phyloP scores from a whole-genome alignment of 495 filamentous ascomycete genomes.

The Niebla homalea region DNA sequence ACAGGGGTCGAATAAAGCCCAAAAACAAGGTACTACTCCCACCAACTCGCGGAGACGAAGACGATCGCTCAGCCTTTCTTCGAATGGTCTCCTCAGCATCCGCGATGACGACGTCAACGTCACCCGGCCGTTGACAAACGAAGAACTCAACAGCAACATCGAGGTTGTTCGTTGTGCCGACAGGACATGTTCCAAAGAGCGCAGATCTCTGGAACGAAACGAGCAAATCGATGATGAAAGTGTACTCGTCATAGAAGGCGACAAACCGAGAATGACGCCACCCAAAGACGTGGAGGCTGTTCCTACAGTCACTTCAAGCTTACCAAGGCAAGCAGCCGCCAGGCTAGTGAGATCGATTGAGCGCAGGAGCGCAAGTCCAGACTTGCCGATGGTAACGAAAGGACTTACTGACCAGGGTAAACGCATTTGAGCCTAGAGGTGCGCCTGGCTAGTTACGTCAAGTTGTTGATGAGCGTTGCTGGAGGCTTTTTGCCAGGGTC shows the following conservation, averaged over 20 bases:
- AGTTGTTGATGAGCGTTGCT: no score
- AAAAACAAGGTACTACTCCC: no score
- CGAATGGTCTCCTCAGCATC: neutral
- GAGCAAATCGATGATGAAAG: neutral
- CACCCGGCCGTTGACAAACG: neutral
- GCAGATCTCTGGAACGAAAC: neutral
- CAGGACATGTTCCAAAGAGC: neutral
- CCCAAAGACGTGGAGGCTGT: neutral
- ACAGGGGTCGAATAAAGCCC: no score
- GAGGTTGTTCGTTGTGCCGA: neutral
- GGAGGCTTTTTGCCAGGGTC: no score
- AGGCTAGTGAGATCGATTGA: no score
- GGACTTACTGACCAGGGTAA: no score
- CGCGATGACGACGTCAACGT: constrained; percentile 1
- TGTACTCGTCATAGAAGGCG: neutral
- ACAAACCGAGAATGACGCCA: neutral
- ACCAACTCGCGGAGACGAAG: neutral
- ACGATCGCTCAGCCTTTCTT: neutral
- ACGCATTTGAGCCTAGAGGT: no score
- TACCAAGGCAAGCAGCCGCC: neutral
- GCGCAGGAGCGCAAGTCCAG: no score
- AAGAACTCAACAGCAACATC: neutral
- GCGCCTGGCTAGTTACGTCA: no score
- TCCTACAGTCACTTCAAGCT: neutral
- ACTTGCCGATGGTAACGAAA: no score